Evolutionary conservation across 2,329 filamentous ascomycete species (phyloP), one percentile per base, ranked within the genome.

Genomic region (Colletotrichum melonis): DNA sequence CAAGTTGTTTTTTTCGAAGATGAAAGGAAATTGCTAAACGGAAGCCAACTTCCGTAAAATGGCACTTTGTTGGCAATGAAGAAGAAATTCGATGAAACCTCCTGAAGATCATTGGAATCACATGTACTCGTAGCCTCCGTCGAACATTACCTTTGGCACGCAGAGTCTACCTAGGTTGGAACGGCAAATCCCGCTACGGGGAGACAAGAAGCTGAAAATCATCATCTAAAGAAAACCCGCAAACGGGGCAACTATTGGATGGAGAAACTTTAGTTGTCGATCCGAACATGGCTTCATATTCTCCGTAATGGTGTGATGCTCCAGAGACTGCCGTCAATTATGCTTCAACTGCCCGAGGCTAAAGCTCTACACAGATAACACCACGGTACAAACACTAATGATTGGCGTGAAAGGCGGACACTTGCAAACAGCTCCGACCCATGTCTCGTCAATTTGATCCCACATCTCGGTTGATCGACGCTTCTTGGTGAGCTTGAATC

Each of bases 401-500:
- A 72, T 63, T 67, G 63, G 46, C 16, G 14, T 24, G 26, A 16
- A 32, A 28, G 22, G 42, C 46, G 55, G 62, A 54, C 16, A 59
- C 68, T 55, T 24, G 24, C n/a, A 22, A 22, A 19, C 42, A 19
- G 59, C 22, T 19, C 22, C 30, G 2, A 24, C 7, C 55, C 24
- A 42, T 60, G 52, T 30, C 46, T 30, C 46, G 12, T 46, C 5
- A 42, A 42, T 16, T 19, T 16, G 38, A 42, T 65, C 38, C 60
- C 32, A 42, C 46, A 58, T 72, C 16, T 72, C 69, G 63, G 69
- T 38, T 72, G 63, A 72, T 67, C 57, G 57, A 67, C 57, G 56
- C 22, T 28, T 35, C 30, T 22, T 49, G 28, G 56, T 28, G 57
- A 57, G 32, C 46, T 67, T 67, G 69, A 62, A 67, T 63, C 63